These are phyloP conservation scores for Aureobasidium sp. DNA, from an alignment of 2,329 filamentous ascomycete genomes.

Conservation along the genomic window DNA sequence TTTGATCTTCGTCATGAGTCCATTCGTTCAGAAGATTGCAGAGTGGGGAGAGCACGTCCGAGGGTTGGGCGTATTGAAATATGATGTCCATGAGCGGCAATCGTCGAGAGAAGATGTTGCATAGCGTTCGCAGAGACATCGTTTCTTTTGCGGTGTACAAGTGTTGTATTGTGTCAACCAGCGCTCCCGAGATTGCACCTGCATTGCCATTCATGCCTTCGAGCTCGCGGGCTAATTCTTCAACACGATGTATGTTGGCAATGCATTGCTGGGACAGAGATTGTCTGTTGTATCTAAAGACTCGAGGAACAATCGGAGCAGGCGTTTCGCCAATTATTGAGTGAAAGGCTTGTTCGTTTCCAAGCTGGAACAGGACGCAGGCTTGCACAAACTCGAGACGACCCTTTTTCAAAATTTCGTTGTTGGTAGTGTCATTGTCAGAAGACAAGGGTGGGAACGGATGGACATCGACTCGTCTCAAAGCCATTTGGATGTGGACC, in stretches of 20 bases:
- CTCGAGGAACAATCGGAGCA: conserved; percentile 65
- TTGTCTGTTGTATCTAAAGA: conserved; percentile 69
- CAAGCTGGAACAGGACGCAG: conserved; percentile 79
- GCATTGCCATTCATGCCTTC: conserved; percentile 89
- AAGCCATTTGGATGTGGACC: conserved; percentile 55
- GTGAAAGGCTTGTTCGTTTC: conserved; percentile 69
- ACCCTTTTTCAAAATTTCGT: conserved; percentile 55
- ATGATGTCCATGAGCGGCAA: conserved; percentile 65
- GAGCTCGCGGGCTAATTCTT: conserved; percentile 69
- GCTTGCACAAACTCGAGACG: conserved; percentile 80
- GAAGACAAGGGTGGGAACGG: conserved; percentile 57
- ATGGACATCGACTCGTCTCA: conserved; percentile 58
- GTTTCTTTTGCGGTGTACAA: conserved; percentile 68
- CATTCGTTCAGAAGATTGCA: conserved; percentile 70
- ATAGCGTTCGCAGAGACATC: conserved; percentile 68
- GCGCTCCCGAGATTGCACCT: conserved; percentile 69
- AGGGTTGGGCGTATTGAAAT: conserved; percentile 63
- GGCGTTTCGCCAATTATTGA: conserved; percentile 75
- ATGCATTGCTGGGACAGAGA: conserved; percentile 70
- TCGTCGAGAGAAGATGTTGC: conserved; percentile 62
- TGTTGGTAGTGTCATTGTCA: conserved; percentile 41
- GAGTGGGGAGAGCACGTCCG: conserved; percentile 61
- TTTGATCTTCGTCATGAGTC: conserved; percentile 73
- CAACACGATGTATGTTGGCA: conserved; percentile 64
- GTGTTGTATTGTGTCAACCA: conserved; percentile 50